A percentile compares a stretch with the other conserved stretches of the same genome.
Evolutionary conservation across 768 basidiomycete genomes (phyloP).

Genomic region (Kwoniella sp.): DNA sequence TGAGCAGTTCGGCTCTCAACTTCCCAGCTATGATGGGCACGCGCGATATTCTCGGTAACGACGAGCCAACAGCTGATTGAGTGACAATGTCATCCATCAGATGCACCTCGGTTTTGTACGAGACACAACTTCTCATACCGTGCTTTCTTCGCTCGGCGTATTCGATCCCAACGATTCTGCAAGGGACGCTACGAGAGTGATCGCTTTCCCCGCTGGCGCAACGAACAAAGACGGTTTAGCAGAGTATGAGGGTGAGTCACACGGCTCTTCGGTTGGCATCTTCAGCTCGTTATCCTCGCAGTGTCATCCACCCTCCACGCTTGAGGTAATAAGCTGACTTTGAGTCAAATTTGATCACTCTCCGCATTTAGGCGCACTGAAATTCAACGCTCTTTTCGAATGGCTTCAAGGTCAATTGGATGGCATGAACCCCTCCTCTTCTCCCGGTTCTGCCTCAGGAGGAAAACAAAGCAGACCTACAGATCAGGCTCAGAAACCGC

Average conservation of each 20-base stretch:
- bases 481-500: constrained; percentile 15
- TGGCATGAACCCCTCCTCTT: constrained; percentile 54
- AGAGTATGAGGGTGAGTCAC: constrained; percentile 71
- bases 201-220: constrained; percentile 61
- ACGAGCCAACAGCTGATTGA: background rate
- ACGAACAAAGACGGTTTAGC: constrained; percentile 62
- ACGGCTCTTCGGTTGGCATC: no score
- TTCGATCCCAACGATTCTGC: constrained; percentile 59
- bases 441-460: background rate
- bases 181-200: constrained; percentile 61
- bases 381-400: constrained; percentile 71
- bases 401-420: constrained; percentile 65
- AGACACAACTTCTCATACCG: constrained; percentile 51
- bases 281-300: no score
- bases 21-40: background rate
- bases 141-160: constrained; percentile 64
- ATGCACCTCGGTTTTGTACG: constrained; percentile 73
- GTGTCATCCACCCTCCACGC: no score
- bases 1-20: constrained; percentile 10
- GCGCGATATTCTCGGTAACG: no score
- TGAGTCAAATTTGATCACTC: no score
- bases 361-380: constrained; percentile 61
- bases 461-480: constrained; percentile 1
- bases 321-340: background rate
- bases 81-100: no score